Percentiles rank a stretch among this genome's conserved stretches.
These are phyloP conservation scores for Musa itinerans DNA, from an alignment of 176 grass and related monocot genomes.

Conservation along the genomic window DNA sequence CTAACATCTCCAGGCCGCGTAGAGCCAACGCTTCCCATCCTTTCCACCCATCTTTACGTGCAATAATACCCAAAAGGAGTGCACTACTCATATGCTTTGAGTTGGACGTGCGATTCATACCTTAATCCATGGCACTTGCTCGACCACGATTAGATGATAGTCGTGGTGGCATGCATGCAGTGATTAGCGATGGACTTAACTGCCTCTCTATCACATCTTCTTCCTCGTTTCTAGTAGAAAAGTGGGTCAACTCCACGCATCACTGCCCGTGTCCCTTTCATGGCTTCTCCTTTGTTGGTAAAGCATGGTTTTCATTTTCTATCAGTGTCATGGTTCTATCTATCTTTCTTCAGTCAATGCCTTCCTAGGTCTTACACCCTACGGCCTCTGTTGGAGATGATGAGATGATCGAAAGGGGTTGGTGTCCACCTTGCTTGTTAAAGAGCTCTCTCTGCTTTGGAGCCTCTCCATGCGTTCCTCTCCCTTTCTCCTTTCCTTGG, in stretches of 20 bases:
- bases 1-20: background rate
- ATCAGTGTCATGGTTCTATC: too few species aligned
- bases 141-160: background rate
- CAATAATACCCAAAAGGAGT: background rate
- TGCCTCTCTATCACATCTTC: background rate
- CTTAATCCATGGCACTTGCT: too few species aligned
- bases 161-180: too few species aligned
- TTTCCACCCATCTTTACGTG: background rate
- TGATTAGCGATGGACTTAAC: background rate
- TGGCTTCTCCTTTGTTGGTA: background rate
- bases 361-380: too few species aligned
- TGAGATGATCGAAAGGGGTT: too few species aligned
- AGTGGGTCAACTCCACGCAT: background rate
- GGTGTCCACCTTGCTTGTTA: too few species aligned
- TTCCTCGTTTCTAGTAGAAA: background rate
- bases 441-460: background rate
- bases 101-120: background rate
- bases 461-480: background rate
- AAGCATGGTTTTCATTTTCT: too few species aligned
- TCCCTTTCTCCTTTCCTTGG: background rate
- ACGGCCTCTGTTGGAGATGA: too few species aligned
- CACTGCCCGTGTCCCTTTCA: background rate
- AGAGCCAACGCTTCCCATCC: slow-evolving; percentile 5
- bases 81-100: background rate
- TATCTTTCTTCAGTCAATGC: too few species aligned